These are phyloP conservation scores for Filobasidium floriforme DNA, from an alignment of 768 basidiomycete genomes.

Conservation along the genomic window DNA sequence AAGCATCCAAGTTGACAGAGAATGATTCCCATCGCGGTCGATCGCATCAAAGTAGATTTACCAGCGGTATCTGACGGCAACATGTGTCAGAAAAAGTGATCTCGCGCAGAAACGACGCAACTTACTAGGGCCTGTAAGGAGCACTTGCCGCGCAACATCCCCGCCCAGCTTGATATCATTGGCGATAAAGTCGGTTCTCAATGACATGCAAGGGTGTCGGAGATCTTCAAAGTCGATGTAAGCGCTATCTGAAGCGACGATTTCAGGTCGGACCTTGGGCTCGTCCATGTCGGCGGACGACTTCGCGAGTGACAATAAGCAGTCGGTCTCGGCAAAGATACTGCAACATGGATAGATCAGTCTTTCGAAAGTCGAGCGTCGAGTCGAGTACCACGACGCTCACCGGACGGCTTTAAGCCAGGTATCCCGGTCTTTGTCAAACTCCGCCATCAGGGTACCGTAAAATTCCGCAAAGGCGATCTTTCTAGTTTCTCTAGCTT, in stretches of 20 bases:
- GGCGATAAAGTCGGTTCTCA: conserved; percentile 76
- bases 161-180: conserved; percentile 84
- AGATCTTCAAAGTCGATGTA: conserved; percentile 81
- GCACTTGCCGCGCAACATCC: conserved; percentile 59
- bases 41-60: conserved; percentile 72
- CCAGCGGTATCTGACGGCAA: conserved; percentile 49
- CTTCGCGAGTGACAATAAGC: conserved; percentile 82
- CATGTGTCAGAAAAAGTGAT: background rate
- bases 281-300: conserved; percentile 82
- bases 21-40: conserved; percentile 84
- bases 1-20: conserved; percentile 95
- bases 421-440: conserved; percentile 39
- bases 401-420: conserved; percentile 43
- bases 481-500: conserved; percentile 81
- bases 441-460: conserved; percentile 37
- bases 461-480: conserved; percentile 76
- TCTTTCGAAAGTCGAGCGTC: background rate
- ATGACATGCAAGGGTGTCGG: conserved; percentile 75
- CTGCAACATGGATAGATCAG: conserved; percentile 40
- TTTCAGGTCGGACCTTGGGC: conserved; percentile 83
- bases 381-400: conserved; percentile 12
- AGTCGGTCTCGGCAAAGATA: conserved; percentile 90
- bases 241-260: conserved; percentile 71
- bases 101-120: background rate
- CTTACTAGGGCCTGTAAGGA: conserved; percentile 68